Evolutionary conservation across 2,329 filamentous ascomycete species (phyloP).

Genomic region (Colletotrichum abscissum): DNA sequence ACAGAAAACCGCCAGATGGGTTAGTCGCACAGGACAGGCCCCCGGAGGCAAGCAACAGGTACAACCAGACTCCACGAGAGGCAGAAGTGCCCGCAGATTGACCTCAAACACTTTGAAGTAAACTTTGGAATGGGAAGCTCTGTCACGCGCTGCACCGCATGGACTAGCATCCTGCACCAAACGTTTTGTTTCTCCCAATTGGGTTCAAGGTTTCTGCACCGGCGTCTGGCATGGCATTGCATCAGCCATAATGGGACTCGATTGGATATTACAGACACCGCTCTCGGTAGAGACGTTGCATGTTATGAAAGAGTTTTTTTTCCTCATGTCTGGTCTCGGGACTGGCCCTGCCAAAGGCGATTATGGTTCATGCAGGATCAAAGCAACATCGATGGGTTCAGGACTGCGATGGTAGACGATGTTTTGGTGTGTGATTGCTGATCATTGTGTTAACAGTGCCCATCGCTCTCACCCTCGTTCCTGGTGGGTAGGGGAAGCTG

Average conservation of each 20-base stretch:
- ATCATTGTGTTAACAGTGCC: constrained; percentile 15
- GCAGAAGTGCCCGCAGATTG: not conserved
- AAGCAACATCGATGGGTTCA: constrained; percentile 8
- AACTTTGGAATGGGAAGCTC: not conserved
- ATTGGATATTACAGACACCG: not conserved
- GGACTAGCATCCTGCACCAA: not conserved
- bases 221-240: constrained; percentile 18
- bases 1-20: constrained; percentile 10
- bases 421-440: not conserved
- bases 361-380: constrained; percentile 15
- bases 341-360: constrained; percentile 7
- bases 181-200: not conserved
- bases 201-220: constrained; percentile 16
- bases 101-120: not conserved
- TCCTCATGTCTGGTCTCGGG: not conserved
- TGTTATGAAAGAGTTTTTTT: not conserved
- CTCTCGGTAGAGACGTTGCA: not conserved
- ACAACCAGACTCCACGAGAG: not conserved
- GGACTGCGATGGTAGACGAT: not conserved
- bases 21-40: not conserved
- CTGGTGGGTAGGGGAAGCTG: not conserved
- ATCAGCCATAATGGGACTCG: not conserved
- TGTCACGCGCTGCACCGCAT: constrained; percentile 14
- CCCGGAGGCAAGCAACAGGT: not conserved
- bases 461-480: not conserved